Evolutionary conservation across 345 rosid genomes (phyloP).

Genomic region (Psidium friedrichsthalianum): DNA sequence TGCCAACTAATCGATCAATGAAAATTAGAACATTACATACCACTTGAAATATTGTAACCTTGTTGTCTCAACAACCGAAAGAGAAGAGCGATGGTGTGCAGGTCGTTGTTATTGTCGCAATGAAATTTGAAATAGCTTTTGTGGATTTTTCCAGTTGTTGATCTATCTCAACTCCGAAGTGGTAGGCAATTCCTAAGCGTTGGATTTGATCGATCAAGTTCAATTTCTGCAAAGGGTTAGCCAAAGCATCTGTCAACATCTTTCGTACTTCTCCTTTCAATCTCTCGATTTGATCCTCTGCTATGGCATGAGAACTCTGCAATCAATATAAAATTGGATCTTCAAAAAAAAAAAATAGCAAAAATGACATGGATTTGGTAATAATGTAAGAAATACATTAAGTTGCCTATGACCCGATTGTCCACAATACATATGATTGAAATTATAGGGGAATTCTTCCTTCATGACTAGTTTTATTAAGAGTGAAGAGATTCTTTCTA

Average conservation of each 20-base stretch:
- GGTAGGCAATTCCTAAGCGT: not conserved
- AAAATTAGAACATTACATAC: not conserved
- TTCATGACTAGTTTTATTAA: too few species aligned
- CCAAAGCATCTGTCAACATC: not conserved
- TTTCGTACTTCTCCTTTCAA: not conserved
- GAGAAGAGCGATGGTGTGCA: not conserved
- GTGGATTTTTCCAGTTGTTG: not conserved
- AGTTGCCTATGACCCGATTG: too few species aligned
- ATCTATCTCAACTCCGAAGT: not conserved
- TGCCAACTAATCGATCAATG: not conserved
- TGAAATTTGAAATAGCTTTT: not conserved
- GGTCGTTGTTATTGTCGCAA: fast-evolving
- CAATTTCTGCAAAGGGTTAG: not conserved
- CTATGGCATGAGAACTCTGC: not conserved
- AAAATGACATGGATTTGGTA: not conserved
- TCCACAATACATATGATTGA: too few species aligned
- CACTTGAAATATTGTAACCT: not conserved
- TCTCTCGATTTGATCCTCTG: not conserved
- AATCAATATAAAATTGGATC: too few species aligned
- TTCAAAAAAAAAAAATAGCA: not conserved
- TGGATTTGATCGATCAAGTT: not conserved
- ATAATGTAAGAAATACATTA: not conserved
- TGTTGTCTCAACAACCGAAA: not conserved
- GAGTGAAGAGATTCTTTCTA: too few species aligned
- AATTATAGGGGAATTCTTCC: too few species aligned